These are phyloP conservation scores for Nicotiana rustica DNA, from an alignment of 305 asterid genomes.

Conservation along the genomic window DNA sequence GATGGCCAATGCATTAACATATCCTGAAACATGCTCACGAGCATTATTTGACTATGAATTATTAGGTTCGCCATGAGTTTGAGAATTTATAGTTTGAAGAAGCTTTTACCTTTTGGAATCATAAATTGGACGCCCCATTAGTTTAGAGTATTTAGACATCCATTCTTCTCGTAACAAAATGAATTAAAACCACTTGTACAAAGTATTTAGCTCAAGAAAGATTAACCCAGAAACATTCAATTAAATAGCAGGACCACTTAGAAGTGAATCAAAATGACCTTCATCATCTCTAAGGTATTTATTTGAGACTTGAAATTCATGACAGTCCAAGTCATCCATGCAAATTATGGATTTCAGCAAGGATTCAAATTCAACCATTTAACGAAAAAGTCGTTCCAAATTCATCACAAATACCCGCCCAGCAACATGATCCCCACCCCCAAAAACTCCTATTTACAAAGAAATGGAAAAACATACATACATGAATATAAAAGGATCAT, in stretches of 20 bases:
- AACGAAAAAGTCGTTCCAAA: neutral
- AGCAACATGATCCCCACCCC: neutral
- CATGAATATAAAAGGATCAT: neutral
- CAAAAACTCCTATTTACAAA: neutral
- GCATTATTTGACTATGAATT: neutral
- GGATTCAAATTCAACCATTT: neutral
- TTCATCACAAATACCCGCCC: neutral
- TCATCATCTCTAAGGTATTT: neutral
- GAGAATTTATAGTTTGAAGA: neutral
- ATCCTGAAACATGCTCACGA: neutral
- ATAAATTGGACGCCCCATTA: neutral
- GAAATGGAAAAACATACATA: neutral
- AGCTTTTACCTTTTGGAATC: constrained; percentile 18
- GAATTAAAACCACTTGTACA: constrained; percentile 1
- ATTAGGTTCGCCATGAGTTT: neutral
- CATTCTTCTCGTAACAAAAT: neutral
- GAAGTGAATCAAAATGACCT: neutral
- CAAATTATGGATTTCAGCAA: neutral
- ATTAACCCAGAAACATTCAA: constrained; percentile 11
- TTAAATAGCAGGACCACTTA: neutral
- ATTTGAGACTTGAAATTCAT: constrained; percentile 21
- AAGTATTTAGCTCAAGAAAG: constrained; percentile 12
- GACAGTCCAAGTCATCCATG: constrained; percentile 19
- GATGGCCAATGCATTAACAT: neutral
- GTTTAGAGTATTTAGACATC: neutral